Evolutionary conservation across 1,284 basidiomycete genomes (phyloP).

Genomic region (Peniophora sp.): DNA sequence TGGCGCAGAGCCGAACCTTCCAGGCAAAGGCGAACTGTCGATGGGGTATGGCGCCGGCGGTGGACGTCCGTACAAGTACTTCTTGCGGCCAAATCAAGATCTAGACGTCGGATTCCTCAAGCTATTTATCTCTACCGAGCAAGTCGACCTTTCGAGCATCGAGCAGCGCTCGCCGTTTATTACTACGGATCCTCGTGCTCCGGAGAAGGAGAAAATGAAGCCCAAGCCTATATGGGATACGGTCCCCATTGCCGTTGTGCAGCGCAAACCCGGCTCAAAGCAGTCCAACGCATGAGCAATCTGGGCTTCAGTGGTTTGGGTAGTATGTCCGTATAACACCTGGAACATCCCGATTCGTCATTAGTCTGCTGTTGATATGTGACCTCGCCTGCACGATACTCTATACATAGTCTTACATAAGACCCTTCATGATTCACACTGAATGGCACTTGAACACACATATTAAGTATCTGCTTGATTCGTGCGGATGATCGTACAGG

Average conservation of each 20-base stretch:
- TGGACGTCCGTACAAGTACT: conserved; percentile 19
- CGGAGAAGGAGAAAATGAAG: background rate
- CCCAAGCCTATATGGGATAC: background rate
- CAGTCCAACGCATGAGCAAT: no score
- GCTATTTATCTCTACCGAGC: conserved; percentile 21
- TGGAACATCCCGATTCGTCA: no score
- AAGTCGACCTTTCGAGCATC: conserved; percentile 16
- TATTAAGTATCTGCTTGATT: no score
- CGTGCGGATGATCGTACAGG: no score
- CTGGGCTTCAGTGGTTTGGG: no score
- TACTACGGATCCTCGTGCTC: background rate
- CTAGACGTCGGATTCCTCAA: conserved; percentile 26
- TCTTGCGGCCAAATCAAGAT: conserved; percentile 14
- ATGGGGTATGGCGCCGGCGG: conserved; percentile 25
- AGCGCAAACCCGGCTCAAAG: background rate
- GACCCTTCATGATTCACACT: no score
- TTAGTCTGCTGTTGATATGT: no score
- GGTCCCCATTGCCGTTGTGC: background rate
- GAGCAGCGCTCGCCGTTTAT: conserved; percentile 19
- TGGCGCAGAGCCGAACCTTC: conserved; percentile 18
- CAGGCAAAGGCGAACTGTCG: conserved; percentile 16
- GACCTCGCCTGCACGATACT: no score
- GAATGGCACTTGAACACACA: no score
- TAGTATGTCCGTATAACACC: no score
- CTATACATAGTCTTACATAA: no score